A percentile compares a stretch with the other conserved stretches of the same genome.
phyloP scores from a whole-genome alignment of 2,329 filamentous ascomycete genomes.

The Fusarium sp. region DNA sequence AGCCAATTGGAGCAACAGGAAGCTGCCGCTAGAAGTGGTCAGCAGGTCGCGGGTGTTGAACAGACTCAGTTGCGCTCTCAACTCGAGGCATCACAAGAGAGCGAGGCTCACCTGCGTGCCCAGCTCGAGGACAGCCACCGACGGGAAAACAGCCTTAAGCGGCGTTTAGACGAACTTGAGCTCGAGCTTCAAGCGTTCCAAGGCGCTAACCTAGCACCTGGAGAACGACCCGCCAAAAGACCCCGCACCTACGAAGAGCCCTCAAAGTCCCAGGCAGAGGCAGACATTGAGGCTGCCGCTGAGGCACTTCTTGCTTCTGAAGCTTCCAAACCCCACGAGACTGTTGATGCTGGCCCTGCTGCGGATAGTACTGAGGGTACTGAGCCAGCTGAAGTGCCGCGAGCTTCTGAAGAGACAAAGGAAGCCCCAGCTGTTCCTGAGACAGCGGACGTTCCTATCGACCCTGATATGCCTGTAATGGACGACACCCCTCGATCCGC shows the following conservation, averaged over 20 bases:
- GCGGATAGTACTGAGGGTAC: constrained; percentile 3
- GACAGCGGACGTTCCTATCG: constrained; percentile 19
- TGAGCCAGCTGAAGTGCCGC: constrained; percentile 5
- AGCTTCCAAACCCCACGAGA: constrained; percentile 13
- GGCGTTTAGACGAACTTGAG: constrained; percentile 85
- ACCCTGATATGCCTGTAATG: constrained; percentile 31
- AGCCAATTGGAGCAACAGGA: constrained; percentile 85
- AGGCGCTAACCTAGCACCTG: constrained; percentile 32
- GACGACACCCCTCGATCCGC: constrained; percentile 14
- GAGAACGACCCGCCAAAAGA: constrained; percentile 51
- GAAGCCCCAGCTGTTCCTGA: constrained; percentile 4
- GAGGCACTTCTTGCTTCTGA: constrained; percentile 38
- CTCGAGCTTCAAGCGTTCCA: constrained; percentile 63
- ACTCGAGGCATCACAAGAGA: constrained; percentile 62
- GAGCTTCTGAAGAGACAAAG: constrained; percentile 17
- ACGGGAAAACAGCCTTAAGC: constrained; percentile 85
- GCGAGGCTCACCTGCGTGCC: constrained; percentile 64
- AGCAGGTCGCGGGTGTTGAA: constrained; percentile 69
- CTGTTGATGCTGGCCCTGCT: constrained; percentile 6
- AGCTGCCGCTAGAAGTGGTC: constrained; percentile 73
- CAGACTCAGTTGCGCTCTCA: constrained; percentile 71
- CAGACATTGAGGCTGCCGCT: constrained; percentile 38
- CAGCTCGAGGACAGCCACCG: constrained; percentile 83
- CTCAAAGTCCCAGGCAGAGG: constrained; percentile 33
- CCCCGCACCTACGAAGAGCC: constrained; percentile 43